Percentiles rank a stretch among this genome's conserved stretches.
Evolutionary conservation across 2,329 filamentous ascomycete species (phyloP).

Genomic region (Macroventuria anomochaeta): DNA sequence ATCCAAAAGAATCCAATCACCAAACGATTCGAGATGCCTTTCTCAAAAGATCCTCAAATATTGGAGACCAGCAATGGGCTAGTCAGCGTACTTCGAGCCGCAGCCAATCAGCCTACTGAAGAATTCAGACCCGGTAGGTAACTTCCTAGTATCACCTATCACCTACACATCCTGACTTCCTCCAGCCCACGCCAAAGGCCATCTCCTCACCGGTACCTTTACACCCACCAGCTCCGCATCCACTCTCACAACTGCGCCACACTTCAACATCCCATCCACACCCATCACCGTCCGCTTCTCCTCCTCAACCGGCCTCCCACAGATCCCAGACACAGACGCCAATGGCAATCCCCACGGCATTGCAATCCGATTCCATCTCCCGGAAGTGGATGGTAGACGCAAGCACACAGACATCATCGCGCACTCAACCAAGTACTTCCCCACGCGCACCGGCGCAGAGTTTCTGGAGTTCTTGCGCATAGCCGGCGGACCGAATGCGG

Average conservation of each 20-base stretch:
- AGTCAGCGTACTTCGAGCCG: conserved; percentile 34
- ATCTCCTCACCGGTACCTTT: conserved; percentile 61
- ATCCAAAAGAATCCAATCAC: neutral
- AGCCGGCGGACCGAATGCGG: conserved; percentile 39
- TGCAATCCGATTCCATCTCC: conserved; percentile 59
- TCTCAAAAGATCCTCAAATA: conserved; percentile 33
- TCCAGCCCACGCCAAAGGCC: conserved; percentile 62
- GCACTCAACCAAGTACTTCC: conserved; percentile 62
- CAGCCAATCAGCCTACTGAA: conserved; percentile 28
- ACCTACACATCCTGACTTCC: conserved; percentile 9
- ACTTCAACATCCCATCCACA: conserved; percentile 56
- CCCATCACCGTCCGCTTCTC: conserved; percentile 60
- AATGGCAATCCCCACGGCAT: conserved; percentile 58
- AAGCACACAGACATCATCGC: conserved; percentile 64
- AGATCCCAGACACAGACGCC: conserved; percentile 57
- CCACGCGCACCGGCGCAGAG: conserved; percentile 59
- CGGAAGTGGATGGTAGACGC: conserved; percentile 46
- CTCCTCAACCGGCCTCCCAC: conserved; percentile 59
- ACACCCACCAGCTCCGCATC: conserved; percentile 55
- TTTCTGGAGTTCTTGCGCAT: conserved; percentile 59
- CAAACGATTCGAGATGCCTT: conserved; percentile 37
- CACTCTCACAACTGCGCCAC: conserved; percentile 55
- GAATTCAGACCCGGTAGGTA: conserved; percentile 42
- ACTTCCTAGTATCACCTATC: neutral
- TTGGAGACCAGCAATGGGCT: conserved; percentile 41